Percentiles rank a stretch among this genome's conserved stretches.
Conservation (phyloP, 345 rosid species). For the Lumnitzera racemosa region DNA sequence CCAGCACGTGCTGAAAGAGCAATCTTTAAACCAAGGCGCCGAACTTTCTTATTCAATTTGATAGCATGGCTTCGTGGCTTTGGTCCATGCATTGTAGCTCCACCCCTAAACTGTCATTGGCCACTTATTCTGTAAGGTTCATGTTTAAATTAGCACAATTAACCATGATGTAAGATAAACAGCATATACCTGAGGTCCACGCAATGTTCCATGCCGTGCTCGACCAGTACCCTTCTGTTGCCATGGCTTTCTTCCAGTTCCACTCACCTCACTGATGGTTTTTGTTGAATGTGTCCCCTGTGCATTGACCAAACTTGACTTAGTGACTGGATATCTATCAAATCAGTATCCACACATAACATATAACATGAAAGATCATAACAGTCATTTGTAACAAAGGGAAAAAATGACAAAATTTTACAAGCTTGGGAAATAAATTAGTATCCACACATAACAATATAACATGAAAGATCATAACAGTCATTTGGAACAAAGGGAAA, state of each 20-base stretch:
- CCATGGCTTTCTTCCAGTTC: constrained; percentile 93
- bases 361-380: neutral
- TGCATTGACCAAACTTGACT: constrained; percentile 2
- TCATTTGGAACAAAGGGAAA: neutral
- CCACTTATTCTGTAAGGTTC: constrained; percentile 8
- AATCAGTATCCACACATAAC: neutral
- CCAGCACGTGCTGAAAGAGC: constrained; percentile 88
- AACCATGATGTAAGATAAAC: constrained; percentile 2
- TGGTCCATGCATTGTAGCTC: constrained; percentile 89
- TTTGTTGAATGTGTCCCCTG: constrained; percentile 96
- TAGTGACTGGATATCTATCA: constrained; percentile 1
- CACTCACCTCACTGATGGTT: constrained; percentile 89
- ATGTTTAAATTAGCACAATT: neutral
- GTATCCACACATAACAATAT: neutral
- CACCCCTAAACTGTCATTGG: constrained; percentile 75
- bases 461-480: neutral
- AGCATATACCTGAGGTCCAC: constrained; percentile 74
- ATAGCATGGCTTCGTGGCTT: constrained; percentile 92
- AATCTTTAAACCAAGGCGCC: constrained; percentile 87
- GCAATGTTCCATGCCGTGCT: constrained; percentile 84
- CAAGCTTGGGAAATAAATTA: neutral
- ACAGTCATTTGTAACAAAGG: neutral
- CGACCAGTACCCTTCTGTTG: constrained; percentile 82
- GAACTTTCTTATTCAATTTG: constrained; percentile 81
- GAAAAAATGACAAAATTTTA: neutral